A percentile compares a stretch with the other conserved stretches of the same genome.
phyloP scores from a whole-genome alignment of 2,329 filamentous ascomycete genomes.

The Claviceps purpurea region DNA sequence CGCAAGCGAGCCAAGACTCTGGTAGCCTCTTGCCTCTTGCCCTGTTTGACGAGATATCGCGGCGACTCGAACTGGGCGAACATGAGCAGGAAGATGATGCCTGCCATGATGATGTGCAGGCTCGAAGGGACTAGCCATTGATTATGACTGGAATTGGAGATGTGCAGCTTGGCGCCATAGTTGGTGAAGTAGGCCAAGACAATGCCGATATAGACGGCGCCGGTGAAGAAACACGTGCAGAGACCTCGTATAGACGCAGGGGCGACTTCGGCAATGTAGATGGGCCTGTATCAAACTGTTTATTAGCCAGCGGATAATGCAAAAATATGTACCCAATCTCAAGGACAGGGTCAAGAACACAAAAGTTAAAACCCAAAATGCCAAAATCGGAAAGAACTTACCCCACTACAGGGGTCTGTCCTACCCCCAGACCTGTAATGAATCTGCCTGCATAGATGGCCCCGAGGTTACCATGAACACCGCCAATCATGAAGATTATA shows the following conservation, averaged over 20 bases:
- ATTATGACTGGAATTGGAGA: slow-evolving; percentile 30
- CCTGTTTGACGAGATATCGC: slow-evolving; percentile 54
- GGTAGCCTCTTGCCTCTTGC: slow-evolving; percentile 45
- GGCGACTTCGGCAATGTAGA: slow-evolving; percentile 62
- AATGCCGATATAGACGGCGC: slow-evolving; percentile 59
- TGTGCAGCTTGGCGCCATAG: slow-evolving; percentile 42
- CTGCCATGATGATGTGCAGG: slow-evolving; percentile 65
- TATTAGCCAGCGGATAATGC: too few relatives aligned
- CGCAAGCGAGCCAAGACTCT: slow-evolving; percentile 43
- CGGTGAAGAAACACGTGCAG: slow-evolving; percentile 46
- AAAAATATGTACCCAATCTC: too few relatives aligned
- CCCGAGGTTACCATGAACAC: slow-evolving; percentile 36
- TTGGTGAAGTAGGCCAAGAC: slow-evolving; percentile 69
- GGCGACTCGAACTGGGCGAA: slow-evolving; percentile 59
- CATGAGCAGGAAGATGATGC: slow-evolving; percentile 55
- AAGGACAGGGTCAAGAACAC: too few relatives aligned
- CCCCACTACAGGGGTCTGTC: slow-evolving; percentile 53
- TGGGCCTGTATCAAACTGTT: slow-evolving; percentile 27
- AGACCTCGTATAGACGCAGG: slow-evolving; percentile 58
- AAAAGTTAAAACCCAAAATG: not conserved
- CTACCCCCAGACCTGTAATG: slow-evolving; percentile 52
- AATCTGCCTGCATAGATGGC: slow-evolving; percentile 53
- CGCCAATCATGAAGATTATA: slow-evolving; percentile 41
- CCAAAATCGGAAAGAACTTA: slow-evolving; percentile 10
- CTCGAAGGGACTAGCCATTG: slow-evolving; percentile 57